Conservation (phyloP, 345 rosid species). For the Syzygium aromaticum region DNA sequence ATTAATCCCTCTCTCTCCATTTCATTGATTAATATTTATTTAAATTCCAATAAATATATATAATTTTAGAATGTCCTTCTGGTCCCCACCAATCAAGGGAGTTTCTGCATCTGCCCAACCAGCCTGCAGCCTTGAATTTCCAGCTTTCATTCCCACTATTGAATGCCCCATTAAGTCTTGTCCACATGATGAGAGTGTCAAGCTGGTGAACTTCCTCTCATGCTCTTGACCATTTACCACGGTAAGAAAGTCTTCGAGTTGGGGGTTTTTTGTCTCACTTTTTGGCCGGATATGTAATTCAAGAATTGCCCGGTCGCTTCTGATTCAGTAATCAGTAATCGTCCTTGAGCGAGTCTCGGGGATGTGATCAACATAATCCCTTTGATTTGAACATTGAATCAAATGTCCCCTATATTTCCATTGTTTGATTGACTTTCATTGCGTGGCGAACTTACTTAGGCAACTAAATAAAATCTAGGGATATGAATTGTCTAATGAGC, state of each 20-base stretch:
- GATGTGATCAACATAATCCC: neutral
- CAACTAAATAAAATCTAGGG: neutral
- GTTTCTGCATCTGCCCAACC: neutral
- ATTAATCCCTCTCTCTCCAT: neutral
- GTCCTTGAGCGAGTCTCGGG: fast-evolving
- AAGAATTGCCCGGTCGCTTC: fast-evolving
- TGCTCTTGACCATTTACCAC: neutral
- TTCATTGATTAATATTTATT: neutral
- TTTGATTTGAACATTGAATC: fast-evolving
- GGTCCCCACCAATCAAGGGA: neutral
- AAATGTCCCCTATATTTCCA: fast-evolving
- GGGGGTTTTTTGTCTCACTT: fast-evolving
- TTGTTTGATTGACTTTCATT: neutral
- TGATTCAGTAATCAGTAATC: neutral
- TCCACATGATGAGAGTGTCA: neutral
- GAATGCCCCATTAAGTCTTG: neutral
- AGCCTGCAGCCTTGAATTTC: neutral
- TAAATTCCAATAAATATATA: neutral
- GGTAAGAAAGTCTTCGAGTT: neutral
- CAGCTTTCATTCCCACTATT: neutral
- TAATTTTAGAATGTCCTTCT: neutral
- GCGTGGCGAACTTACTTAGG: neutral
- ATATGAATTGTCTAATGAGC: neutral
- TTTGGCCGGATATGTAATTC: neutral
- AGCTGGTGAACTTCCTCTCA: neutral